Evolutionary conservation across 805 yeast genomes (phyloP).

Genomic region (Myxozyma neotropica): DNA sequence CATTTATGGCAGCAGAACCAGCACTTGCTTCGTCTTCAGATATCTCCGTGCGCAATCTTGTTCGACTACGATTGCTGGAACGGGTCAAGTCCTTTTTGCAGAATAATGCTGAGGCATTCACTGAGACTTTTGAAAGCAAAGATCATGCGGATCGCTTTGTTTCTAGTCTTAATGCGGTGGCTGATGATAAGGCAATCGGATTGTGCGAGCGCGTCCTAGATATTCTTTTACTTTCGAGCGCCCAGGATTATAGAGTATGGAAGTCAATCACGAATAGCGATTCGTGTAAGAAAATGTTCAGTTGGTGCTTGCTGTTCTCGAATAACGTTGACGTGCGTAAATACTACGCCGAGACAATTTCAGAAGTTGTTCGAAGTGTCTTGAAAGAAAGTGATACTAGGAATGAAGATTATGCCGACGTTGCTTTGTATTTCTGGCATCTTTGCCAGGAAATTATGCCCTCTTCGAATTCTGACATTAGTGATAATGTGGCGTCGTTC

Average conservation of each 20-base stretch:
- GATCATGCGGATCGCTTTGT: slow-evolving; percentile 2
- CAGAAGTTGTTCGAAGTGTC: slow-evolving; percentile 3
- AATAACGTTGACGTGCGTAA: slow-evolving; percentile 6
- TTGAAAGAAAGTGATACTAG: not conserved
- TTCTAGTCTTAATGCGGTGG: slow-evolving; percentile 1
- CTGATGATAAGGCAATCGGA: slow-evolving; percentile 3
- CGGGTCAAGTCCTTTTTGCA: slow-evolving; percentile 2
- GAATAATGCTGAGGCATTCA: slow-evolving; percentile 2
- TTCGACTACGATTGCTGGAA: slow-evolving; percentile 12
- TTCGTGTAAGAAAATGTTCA: slow-evolving; percentile 6
- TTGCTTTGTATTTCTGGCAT: slow-evolving; percentile 20
- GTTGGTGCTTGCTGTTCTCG: slow-evolving; percentile 5
- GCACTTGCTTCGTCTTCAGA: slow-evolving; percentile 5
- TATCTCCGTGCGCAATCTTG: not conserved
- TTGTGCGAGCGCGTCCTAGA: slow-evolving; percentile 15
- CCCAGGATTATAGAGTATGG: slow-evolving; percentile 16
- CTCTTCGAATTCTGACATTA: not conserved
- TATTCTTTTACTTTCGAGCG: slow-evolving; percentile 1
- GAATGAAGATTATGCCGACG: not conserved
- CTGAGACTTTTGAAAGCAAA: not conserved
- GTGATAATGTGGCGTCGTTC: not conserved
- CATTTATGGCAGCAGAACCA: slow-evolving; percentile 1
- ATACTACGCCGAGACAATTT: slow-evolving; percentile 6
- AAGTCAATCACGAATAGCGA: not conserved
- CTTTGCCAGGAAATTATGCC: slow-evolving; percentile 6